A percentile compares a stretch with the other conserved stretches of the same genome.
Conservation (phyloP, 2,329 filamentous ascomycete genomes). For the Aspergillus hiratsukae region DNA sequence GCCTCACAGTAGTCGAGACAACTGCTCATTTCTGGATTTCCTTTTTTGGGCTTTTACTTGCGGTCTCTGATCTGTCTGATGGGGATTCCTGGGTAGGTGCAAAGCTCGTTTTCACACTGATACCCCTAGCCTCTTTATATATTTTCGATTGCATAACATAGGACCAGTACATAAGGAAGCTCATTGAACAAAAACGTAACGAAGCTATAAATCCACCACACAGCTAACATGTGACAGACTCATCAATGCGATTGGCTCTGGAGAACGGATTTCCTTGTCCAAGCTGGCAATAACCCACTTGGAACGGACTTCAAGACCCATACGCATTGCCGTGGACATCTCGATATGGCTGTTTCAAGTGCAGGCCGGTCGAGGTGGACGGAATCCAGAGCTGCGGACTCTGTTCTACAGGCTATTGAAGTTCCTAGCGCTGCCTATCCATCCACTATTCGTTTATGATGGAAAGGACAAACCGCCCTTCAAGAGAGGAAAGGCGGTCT, state of each 20-base stretch:
- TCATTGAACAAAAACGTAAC: too few species aligned
- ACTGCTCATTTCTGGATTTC: background rate
- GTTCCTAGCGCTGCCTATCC: constrained; percentile 70
- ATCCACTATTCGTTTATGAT: constrained; percentile 87
- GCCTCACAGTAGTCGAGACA: background rate
- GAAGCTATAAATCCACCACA: background rate
- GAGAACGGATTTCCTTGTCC: constrained; percentile 72
- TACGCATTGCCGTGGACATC: constrained; percentile 87
- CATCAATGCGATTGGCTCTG: constrained; percentile 81
- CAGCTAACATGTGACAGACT: constrained; percentile 54
- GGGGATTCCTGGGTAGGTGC: constrained; percentile 44
- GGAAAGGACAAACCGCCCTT: constrained; percentile 78
- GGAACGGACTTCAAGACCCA: constrained; percentile 63
- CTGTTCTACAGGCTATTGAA: constrained; percentile 87
- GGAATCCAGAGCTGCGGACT: constrained; percentile 84
- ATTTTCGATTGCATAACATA: background rate
- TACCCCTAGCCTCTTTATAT: constrained; percentile 3
- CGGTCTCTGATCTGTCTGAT: constrained; percentile 20
- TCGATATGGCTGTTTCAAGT: constrained; percentile 97
- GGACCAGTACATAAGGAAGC: too few species aligned
- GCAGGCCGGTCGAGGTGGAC: constrained; percentile 78
- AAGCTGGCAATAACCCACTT: constrained; percentile 78
- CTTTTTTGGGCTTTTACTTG: constrained; percentile 2
- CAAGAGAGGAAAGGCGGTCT: constrained; percentile 75
- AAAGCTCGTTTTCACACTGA: background rate